Conservation (phyloP, 1,139 yeast species). For the Groenewaldozyma sp. region DNA sequence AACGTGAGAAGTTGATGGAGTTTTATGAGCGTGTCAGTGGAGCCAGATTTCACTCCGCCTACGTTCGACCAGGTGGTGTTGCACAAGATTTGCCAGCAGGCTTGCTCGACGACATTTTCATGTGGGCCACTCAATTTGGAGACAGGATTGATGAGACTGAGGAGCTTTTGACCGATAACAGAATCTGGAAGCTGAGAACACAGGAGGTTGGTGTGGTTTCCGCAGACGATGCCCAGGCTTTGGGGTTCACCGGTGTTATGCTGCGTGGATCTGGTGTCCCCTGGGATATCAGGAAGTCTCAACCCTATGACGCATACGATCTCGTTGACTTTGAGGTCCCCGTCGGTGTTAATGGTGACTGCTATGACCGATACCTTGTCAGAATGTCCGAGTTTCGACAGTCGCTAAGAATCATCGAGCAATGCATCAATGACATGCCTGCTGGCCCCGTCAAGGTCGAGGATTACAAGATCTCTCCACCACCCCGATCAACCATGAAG, state of each 20-base stretch:
- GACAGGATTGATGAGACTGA: conserved; percentile 88
- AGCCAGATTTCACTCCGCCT: conserved; percentile 83
- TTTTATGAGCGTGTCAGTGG: conserved; percentile 88
- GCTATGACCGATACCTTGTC: conserved; percentile 79
- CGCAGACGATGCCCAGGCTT: conserved; percentile 82
- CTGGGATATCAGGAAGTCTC: conserved; percentile 76
- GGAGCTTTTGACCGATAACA: conserved; percentile 81
- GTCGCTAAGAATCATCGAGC: conserved; percentile 79
- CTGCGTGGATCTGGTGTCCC: conserved; percentile 87
- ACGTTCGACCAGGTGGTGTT: conserved; percentile 89
- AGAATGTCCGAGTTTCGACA: conserved; percentile 93
- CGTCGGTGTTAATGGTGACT: conserved; percentile 82
- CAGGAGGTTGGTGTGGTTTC: conserved; percentile 70
- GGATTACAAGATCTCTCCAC: conserved; percentile 79
- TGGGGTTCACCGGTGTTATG: conserved; percentile 80
- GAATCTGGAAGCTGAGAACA: conserved; percentile 90
- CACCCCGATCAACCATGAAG: conserved; percentile 75
- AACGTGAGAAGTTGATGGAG: conserved; percentile 88
- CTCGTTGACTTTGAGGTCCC: conserved; percentile 79
- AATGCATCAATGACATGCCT: conserved; percentile 86
- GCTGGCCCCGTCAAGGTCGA: conserved; percentile 89
- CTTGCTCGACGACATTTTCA: conserved; percentile 77
- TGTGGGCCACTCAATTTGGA: conserved; percentile 96
- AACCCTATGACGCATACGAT: conserved; percentile 87
- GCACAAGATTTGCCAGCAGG: conserved; percentile 84